Percentiles rank a stretch among this genome's conserved stretches.
phyloP scores from a whole-genome alignment of 2,329 filamentous ascomycete genomes.

The Aspergillus tanneri region DNA sequence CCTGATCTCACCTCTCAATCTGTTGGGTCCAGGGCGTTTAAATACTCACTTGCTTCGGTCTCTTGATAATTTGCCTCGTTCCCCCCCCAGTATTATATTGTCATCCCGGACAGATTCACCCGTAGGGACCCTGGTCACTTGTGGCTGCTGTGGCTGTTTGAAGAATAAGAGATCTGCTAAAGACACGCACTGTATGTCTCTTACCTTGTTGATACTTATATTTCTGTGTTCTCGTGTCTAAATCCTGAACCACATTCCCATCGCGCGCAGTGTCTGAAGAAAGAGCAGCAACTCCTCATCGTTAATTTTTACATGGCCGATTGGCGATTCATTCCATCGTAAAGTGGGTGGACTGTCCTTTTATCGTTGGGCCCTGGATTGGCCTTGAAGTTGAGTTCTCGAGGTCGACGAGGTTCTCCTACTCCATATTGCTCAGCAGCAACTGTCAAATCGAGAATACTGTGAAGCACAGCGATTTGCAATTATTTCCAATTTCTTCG shows the following conservation, averaged over 20 bases:
- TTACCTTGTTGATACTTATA: not conserved
- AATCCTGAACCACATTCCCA: not conserved
- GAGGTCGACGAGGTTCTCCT: not conserved
- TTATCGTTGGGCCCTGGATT: not conserved
- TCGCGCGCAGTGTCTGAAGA: not conserved
- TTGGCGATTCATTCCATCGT: not conserved
- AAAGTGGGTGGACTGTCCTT: not conserved
- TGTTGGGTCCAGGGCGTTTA: slow-evolving; percentile 7
- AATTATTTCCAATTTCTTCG: not conserved
- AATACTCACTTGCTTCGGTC: slow-evolving; percentile 8
- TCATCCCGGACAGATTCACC: not conserved
- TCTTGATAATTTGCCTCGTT: not conserved
- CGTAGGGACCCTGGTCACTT: not conserved
- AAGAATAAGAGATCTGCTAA: too few species aligned
- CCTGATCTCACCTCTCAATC: not conserved
- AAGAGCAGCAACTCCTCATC: not conserved
- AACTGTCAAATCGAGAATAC: not conserved
- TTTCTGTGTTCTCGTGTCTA: not conserved
- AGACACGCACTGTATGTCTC: not conserved
- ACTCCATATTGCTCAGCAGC: not conserved
- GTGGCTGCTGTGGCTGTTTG: not conserved
- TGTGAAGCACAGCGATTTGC: not conserved
- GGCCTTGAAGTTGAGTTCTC: not conserved
- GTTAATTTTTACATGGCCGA: not conserved
- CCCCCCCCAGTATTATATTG: not conserved